Evolutionary conservation across 768 basidiomycete species (phyloP), one percentile per base, ranked within the genome.

Genomic region (Panellus pusillus): DNA sequence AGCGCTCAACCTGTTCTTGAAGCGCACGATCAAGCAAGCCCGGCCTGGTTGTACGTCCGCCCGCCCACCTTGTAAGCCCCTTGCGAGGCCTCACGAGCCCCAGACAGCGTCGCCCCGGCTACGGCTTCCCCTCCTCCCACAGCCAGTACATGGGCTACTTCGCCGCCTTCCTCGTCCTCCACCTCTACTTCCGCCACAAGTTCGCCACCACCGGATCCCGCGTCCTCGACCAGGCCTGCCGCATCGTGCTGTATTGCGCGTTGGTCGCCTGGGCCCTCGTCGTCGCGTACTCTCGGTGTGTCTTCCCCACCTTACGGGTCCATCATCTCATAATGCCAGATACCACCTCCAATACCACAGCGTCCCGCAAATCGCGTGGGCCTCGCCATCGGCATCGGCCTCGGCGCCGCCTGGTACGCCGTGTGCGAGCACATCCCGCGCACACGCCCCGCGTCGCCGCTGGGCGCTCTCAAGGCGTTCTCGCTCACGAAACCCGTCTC

Each of bases 91-190:
- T 58, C 14, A 46, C 27, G 32, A 29, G 18, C 15, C 44, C 43
- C 62, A 86, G 86, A 76, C 39, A 77, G 75, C 50, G 67, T 82
- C 43, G 86, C 84, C 17, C 79, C 50, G 91, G 91, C 13, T 93
- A 91, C 64, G 91, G 90, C 7, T 93, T 93, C 61, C 91, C 91
- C 0, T 92, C 91, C 0, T 91, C 89, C 13, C 91, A 93, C 64
- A 90, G 89, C 68, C 91, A 93, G 68, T 91, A 86, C 66, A 92
- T 93, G 91, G 91, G 83, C 14, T 93, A 89, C 69, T 93, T 93
- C 59, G 76, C 86, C 6, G 75, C 89, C 0, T 93, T 93, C 68
- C 67, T 93, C 40, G 64, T 84, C 39, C 82, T 86, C 63, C 91
- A 93, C 69, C 64, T 93, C 44, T 79, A 79, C 58, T 84, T 83